Evolutionary conservation across 139 green algal species (phyloP).

Genomic region (Chlorella sp.): DNA sequence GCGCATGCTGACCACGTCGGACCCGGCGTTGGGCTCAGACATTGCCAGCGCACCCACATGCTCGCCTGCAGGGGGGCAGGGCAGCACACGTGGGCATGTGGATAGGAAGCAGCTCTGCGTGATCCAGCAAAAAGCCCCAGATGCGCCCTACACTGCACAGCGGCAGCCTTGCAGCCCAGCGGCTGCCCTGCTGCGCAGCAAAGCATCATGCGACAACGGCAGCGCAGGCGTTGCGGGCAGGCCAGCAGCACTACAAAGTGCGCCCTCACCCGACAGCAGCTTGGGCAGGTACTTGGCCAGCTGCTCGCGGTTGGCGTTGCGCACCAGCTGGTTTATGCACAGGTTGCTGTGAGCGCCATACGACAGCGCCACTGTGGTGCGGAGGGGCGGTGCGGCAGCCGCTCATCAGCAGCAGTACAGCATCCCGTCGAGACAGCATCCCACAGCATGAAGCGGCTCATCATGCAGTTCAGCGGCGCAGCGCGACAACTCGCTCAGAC

Average conservation of each 20-base stretch:
- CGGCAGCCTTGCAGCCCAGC: too few species aligned
- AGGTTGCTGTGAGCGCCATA: conserved; percentile 96
- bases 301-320: conserved; percentile 80
- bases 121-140: too few species aligned
- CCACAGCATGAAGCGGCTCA: too few species aligned
- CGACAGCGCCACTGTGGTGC: conserved; percentile 68
- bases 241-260: too few species aligned
- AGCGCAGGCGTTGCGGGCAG: too few species aligned
- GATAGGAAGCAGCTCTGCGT: not conserved
- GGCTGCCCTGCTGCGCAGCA: too few species aligned
- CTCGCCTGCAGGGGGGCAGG: conserved; percentile 67
- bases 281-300: conserved; percentile 81
- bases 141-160: too few species aligned
- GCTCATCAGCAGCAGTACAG: not conserved
- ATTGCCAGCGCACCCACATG: conserved; percentile 93
- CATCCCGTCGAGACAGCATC: too few species aligned
- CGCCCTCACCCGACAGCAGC: conserved; percentile 67
- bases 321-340: conserved; percentile 94
- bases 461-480: too few species aligned
- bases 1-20: conserved; percentile 92
- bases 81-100: not conserved
- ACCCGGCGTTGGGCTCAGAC: conserved; percentile 84
- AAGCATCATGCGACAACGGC: too few species aligned
- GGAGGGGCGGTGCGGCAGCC: not conserved
- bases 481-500: too few species aligned